Evolutionary conservation across 306 rosid species (phyloP).

Genomic region (Prinsepia uniflora): DNA sequence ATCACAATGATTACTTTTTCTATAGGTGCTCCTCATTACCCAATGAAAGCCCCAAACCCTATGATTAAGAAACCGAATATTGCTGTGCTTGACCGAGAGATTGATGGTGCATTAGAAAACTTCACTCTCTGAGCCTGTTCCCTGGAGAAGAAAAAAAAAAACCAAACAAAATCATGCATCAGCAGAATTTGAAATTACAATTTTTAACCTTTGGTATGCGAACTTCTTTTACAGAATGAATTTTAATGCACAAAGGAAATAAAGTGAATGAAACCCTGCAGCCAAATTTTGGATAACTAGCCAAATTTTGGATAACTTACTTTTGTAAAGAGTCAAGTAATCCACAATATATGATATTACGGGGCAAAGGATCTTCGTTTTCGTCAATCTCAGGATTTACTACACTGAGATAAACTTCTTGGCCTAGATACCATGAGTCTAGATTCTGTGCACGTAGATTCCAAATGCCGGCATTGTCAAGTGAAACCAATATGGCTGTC

Average conservation of each 20-base stretch:
- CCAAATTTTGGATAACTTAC: slow-evolving; percentile 40
- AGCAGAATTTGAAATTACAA: neutral
- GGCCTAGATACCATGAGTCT: slow-evolving; percentile 85
- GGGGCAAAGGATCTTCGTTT: slow-evolving; percentile 50
- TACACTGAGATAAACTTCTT: slow-evolving; percentile 71
- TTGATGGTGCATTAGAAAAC: slow-evolving; percentile 49
- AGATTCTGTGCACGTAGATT: slow-evolving; percentile 86
- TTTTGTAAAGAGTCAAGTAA: slow-evolving; percentile 75
- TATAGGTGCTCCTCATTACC: slow-evolving; percentile 19
- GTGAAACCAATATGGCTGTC: slow-evolving; percentile 86
- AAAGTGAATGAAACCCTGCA: neutral
- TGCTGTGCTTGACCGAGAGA: slow-evolving; percentile 23
- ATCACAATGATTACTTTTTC: neutral
- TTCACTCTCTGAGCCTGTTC: slow-evolving; percentile 78
- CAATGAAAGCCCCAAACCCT: slow-evolving; percentile 30
- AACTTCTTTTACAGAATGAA: neutral
- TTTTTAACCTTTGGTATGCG: neutral
- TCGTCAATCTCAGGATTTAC: slow-evolving; percentile 59
- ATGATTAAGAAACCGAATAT: slow-evolving; percentile 37
- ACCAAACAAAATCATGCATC: slow-evolving; percentile 10
- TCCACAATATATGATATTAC: slow-evolving; percentile 76
- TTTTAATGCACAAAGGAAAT: neutral
- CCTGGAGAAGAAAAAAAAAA: slow-evolving; percentile 49
- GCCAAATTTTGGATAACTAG: slow-evolving; percentile 22
- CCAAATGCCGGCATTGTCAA: slow-evolving; percentile 90